Base-by-base conservation (phyloP, 2,329 filamentous ascomycete species). In the Neofusicoccum laricinum region DNA sequence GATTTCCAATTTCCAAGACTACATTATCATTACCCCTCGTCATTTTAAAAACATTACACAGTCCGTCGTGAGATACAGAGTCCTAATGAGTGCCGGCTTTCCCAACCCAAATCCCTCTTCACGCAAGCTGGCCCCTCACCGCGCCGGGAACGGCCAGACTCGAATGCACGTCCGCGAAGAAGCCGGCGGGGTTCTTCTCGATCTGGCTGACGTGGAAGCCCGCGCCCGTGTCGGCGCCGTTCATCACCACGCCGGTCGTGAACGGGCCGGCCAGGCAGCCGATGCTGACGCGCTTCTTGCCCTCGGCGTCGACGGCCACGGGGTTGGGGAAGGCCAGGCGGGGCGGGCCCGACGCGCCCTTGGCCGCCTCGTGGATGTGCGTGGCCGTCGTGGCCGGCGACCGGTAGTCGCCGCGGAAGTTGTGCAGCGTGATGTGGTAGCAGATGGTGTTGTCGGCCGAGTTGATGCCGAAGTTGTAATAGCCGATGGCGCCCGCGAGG, bases 101-200 rank as follows among this genome's bases (percentile, higher is more conserved):
- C 7, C 25, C 25, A 30, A 7, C 25, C n/a, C n/a, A n/a, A n/a
- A 30, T 6, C 7, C 25, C 25, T 14, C n/a, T n/a, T n/a, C n/a
- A 48, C 17, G 45, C 45, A 12, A 48, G 51, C 67, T 86, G 84
- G 7, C 82, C 84, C 64, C 84, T 77, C 38, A 84, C 79, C 58
- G 82, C 84, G 65, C 84, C 84, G 34, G 81, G 78, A 7, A 81
- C 72, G 38, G 79, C 83, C 30, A 78, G 70, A 67, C 72, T 78
- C 5, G 83, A 83, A 73, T 86, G 84, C 1, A 80, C 76, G 68
- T 86, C 84, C 41, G 82, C 78, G 70, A 85, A 85, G 78, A 85
- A 86, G 12, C 69, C 76, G 5, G 68, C 66, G 0, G 84, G 83
- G 69, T 85, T 79, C 38, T 73, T 73, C 72, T 85, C 82, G 57